Evolutionary conservation across 2,329 filamentous ascomycete species (phyloP).

Genomic region (Bipolaris cookei): DNA sequence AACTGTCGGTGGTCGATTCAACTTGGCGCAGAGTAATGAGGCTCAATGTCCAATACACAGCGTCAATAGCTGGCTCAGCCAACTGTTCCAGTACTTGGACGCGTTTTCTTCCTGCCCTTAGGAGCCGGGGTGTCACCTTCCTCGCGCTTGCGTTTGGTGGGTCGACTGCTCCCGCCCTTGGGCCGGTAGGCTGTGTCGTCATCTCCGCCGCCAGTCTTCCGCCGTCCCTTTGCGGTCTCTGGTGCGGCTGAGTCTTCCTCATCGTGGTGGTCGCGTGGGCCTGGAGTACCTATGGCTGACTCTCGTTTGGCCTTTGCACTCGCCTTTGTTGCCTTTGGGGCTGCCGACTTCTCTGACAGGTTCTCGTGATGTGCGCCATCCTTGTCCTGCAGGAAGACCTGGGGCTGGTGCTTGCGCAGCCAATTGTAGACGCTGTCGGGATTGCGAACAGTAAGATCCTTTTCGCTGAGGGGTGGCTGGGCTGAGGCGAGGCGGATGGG

Average conservation of each 20-base stretch:
- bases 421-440: constrained; percentile 95
- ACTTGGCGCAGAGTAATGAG: not conserved
- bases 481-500: constrained; percentile 50
- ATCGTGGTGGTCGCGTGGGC: constrained; percentile 48
- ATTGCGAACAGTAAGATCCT: constrained; percentile 70
- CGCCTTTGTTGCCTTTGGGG: constrained; percentile 35
- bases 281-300: constrained; percentile 45
- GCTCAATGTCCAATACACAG: not conserved
- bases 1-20: not conserved
- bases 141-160: constrained; percentile 53
- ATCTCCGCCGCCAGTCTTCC: constrained; percentile 43
- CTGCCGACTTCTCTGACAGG: constrained; percentile 41
- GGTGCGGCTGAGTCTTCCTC: constrained; percentile 51
- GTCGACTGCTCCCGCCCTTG: constrained; percentile 55
- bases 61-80: not conserved
- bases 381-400: constrained; percentile 82
- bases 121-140: constrained; percentile 38
- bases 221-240: constrained; percentile 34
- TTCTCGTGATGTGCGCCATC: constrained; percentile 50
- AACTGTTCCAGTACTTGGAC: constrained; percentile 31
- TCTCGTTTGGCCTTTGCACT: constrained; percentile 39
- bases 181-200: constrained; percentile 57
- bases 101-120: constrained; percentile 45
- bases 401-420: constrained; percentile 83
- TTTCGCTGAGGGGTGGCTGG: constrained; percentile 52